A percentile compares a stretch with the other conserved stretches of the same genome.
Evolutionary conservation across 2,329 filamentous ascomycete species (phyloP).

Genomic region (Ophiocordyceps robertsii): DNA sequence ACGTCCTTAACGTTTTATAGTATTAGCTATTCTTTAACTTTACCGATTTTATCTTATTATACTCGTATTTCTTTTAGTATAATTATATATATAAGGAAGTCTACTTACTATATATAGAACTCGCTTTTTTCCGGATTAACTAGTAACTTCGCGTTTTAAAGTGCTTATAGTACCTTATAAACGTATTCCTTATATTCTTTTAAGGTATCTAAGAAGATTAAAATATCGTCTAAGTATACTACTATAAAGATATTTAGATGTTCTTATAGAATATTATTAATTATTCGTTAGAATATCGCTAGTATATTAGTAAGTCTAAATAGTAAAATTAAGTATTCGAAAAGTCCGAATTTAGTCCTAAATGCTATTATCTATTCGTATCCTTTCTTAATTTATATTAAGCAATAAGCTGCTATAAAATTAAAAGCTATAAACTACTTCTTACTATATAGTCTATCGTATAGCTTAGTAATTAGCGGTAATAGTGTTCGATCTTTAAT

Average conservation of each 20-base stretch:
- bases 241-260: slow-evolving; percentile 5
- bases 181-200: slow-evolving; percentile 3
- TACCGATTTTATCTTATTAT: neutral
- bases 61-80: neutral
- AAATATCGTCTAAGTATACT: slow-evolving; percentile 5
- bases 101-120: slow-evolving; percentile 1
- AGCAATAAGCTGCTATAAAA: neutral
- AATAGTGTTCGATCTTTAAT: slow-evolving; percentile 10
- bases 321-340: slow-evolving; percentile 20
- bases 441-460: slow-evolving; percentile 6
- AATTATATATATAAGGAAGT: slow-evolving; percentile 1
- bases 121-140: slow-evolving; percentile 1
- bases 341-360: slow-evolving; percentile 15
- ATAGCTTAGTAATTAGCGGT: slow-evolving; percentile 9
- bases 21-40: slow-evolving; percentile 1
- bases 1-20: slow-evolving; percentile 2
- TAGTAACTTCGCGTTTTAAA: no score
- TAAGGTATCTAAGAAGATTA: slow-evolving; percentile 5
- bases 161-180: no score
- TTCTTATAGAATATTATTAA: slow-evolving; percentile 4
- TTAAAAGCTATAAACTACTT: neutral
- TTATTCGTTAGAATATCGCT: slow-evolving; percentile 7
- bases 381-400: slow-evolving; percentile 4
- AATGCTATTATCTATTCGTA: slow-evolving; percentile 22
- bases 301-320: no score